Percentiles rank a stretch among this genome's conserved stretches.
Evolutionary conservation across 1,139 yeast genomes (phyloP).

Genomic region (Geotrichum bryndzae): DNA sequence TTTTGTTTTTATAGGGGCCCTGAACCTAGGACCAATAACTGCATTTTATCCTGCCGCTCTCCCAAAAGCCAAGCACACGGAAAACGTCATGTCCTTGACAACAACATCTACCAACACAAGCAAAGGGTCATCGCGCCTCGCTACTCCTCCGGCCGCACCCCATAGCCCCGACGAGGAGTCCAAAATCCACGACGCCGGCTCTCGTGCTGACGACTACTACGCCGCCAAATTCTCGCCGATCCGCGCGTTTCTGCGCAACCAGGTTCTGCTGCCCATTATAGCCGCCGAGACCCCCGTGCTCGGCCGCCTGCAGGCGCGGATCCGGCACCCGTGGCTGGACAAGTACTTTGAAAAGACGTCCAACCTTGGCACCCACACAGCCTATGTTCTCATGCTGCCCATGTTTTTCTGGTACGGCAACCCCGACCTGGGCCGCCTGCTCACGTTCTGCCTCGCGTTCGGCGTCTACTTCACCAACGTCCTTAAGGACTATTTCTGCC

Average conservation of each 20-base stretch:
- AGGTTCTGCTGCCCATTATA: neutral
- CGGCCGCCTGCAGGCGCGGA: neutral
- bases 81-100: neutral
- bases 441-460: slow-evolving; percentile 70
- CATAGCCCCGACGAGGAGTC: neutral
- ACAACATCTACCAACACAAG: neutral
- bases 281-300: neutral
- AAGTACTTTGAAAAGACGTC: slow-evolving; percentile 83
- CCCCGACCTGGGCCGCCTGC: slow-evolving; percentile 49
- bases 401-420: slow-evolving; percentile 79
- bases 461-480: slow-evolving; percentile 79
- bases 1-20: neutral
- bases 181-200: neutral
- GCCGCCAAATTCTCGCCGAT: neutral
- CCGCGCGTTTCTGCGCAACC: neutral
- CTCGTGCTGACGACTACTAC: neutral
- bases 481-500: slow-evolving; percentile 75
- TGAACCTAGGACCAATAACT: neutral
- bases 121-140: neutral
- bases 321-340: slow-evolving; percentile 45
- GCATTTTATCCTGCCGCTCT: neutral
- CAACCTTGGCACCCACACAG: slow-evolving; percentile 85
- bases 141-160: neutral
- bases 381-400: slow-evolving; percentile 83
- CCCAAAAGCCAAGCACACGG: no score